These are phyloP conservation scores for Syncephalastrum sp. DNA, from an alignment of 371 early-diverging fungal genomes.

Conservation along the genomic window DNA sequence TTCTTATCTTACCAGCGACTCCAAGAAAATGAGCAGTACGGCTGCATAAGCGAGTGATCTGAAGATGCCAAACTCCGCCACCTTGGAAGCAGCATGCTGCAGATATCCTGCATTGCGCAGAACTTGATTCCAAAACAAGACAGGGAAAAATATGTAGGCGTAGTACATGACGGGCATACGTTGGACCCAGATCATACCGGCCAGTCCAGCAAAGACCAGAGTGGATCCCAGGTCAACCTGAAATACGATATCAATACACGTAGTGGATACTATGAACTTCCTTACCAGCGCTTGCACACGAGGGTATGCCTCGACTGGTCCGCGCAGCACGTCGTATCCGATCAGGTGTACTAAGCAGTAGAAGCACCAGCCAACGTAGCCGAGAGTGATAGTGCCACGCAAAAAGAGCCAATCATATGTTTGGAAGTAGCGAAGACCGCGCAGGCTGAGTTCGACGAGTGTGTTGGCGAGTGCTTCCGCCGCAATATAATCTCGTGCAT, in stretches of 20 bases:
- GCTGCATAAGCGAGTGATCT: constrained; percentile 20
- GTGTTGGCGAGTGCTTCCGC: constrained; percentile 64
- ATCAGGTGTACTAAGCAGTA: constrained; percentile 79
- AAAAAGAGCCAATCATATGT: constrained; percentile 96
- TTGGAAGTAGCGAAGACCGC: constrained; percentile 92
- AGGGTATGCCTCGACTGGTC: neutral
- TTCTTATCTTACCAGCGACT: constrained; percentile 61
- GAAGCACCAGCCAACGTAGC: constrained; percentile 93
- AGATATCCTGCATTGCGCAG: constrained; percentile 33
- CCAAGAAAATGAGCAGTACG: constrained; percentile 49
- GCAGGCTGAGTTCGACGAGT: constrained; percentile 65
- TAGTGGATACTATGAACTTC: neutral
- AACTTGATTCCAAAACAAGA: constrained; percentile 82
- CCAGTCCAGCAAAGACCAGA: constrained; percentile 39
- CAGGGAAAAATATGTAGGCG: constrained; percentile 80
- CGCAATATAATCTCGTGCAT: constrained; percentile 51
- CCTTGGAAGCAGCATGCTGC: constrained; percentile 22
- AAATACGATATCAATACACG: neutral
- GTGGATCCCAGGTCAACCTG: constrained; percentile 48
- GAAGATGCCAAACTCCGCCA: constrained; percentile 13
- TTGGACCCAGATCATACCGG: constrained; percentile 62
- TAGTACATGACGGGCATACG: constrained; percentile 83
- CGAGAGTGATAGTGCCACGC: constrained; percentile 77
- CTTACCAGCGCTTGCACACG: neutral
- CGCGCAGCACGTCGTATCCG: constrained; percentile 36